Percentiles rank a stretch among this genome's conserved stretches.
phyloP scores from a whole-genome alignment of 2,329 filamentous ascomycete genomes.

The Fusarium domesticum region DNA sequence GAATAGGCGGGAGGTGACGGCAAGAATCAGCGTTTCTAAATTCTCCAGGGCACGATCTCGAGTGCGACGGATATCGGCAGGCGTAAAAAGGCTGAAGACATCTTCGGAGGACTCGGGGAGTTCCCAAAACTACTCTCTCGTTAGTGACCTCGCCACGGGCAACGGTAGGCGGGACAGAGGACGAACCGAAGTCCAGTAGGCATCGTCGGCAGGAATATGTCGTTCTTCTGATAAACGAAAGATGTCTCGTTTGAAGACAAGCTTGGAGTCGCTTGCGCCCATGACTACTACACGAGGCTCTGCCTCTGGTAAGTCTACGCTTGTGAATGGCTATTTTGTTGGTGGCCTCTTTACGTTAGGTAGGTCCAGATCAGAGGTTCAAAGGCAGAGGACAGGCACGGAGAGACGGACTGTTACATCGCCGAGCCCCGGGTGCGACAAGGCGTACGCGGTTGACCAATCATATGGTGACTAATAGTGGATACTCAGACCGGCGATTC shows the following conservation, averaged over 20 bases:
- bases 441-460: conserved; percentile 9
- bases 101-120: conserved; percentile 94
- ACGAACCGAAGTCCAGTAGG: conserved; percentile 88
- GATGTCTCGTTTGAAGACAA: conserved; percentile 98
- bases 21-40: conserved; percentile 82
- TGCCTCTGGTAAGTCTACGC: conserved; percentile 13
- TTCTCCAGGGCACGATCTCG: conserved; percentile 83
- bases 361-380: conserved; percentile 6
- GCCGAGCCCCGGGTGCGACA: not conserved
- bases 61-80: conserved; percentile 82
- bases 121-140: conserved; percentile 76
- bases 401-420: conserved; percentile 3
- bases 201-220: conserved; percentile 80
- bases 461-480: conserved; percentile 15
- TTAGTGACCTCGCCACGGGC: conserved; percentile 19
- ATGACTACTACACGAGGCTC: conserved; percentile 49
- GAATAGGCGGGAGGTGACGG: conserved; percentile 78
- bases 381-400: conserved; percentile 13
- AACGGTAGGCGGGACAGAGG: conserved; percentile 5
- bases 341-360: conserved; percentile 19
- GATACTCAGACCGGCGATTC: not conserved
- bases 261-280: conserved; percentile 98
- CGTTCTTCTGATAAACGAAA: conserved; percentile 92
- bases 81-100: conserved; percentile 92
- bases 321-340: conserved; percentile 14